phyloP scores from a whole-genome alignment of 345 rosid genomes.

The Heritiera littoralis region DNA sequence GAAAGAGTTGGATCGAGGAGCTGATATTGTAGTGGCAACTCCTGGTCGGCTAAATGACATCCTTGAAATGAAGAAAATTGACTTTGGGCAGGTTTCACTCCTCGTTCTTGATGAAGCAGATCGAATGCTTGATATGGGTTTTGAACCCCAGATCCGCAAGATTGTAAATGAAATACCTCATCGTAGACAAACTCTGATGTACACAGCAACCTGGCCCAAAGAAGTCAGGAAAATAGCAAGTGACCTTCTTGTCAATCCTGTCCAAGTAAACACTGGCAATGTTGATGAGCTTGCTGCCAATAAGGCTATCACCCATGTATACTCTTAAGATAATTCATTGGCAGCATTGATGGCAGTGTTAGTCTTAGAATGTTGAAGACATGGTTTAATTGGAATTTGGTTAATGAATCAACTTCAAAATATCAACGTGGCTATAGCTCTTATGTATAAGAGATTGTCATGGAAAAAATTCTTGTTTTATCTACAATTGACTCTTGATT shows the following conservation, averaged over 20 bases:
- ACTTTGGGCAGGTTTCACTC: conserved; percentile 79
- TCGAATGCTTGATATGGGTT: conserved; percentile 99
- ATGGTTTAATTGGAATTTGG: background rate
- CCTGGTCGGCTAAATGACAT: conserved; percentile 98
- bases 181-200: conserved; percentile 89
- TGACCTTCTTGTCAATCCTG: conserved; percentile 89
- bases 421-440: background rate
- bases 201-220: conserved; percentile 98
- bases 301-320: conserved; percentile 96
- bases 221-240: conserved; percentile 90
- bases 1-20: conserved; percentile 81
- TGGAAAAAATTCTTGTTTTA: background rate
- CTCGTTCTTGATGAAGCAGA: conserved; percentile 98
- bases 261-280: conserved; percentile 93
- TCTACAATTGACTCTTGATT: background rate
- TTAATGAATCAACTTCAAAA: background rate
- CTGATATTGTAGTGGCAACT: conserved; percentile 98
- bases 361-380: background rate
- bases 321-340: conserved; percentile 12
- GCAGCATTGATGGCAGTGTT: background rate
- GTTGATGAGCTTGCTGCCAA: conserved; percentile 97
- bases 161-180: conserved; percentile 94
- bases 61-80: conserved; percentile 80
- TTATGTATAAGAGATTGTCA: background rate
- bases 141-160: conserved; percentile 96